Evolutionary conservation across 1,284 basidiomycete species (phyloP), one percentile per base, ranked within the genome.

Genomic region (Papiliotrema nemorosa): DNA sequence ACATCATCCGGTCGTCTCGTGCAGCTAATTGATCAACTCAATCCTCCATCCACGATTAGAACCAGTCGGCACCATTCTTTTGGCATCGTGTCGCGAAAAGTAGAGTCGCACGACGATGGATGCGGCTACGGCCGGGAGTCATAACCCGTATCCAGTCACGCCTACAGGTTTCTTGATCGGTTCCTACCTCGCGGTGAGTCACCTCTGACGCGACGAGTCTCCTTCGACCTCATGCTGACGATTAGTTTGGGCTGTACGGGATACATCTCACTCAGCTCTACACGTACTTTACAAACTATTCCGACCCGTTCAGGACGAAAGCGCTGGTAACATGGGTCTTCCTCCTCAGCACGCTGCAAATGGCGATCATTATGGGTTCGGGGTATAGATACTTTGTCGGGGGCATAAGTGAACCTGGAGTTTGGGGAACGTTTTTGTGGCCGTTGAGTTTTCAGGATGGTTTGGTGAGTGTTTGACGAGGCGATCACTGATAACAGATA

Each of bases 401-500:
- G 16, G 66, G 66, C 9, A 56, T 56, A 5, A 39, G 50, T 6
- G 39, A 60, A 25, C 53, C 50, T 4, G 24, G 24, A 21, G 54
- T 69, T 18, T 69, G 66, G 66, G 61, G 62, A n/a, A 55, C 58
- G 22, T 69, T 66, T 35, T 64, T 62, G 56, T 64, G 62, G 62
- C 63, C 59, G 3, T 47, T 69, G 16, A 62, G 58, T 31, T 54
- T 66, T n/a, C 66, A 69, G 37, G 64, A 69, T 60, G 66, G 60
- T n/a, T 38, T 66, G 53, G 66, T 69, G 49, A 54, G 64, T 58
- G 20, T 16, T 25, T 22, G 13, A 18, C 33, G n/a, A 47, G 14
- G 20, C 35, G 25, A 12, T 38, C 26, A 25, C 10, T 35, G 14
- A 22, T 37, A 27, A 35, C 33, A 62, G 58, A 56, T 66, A 12